These are phyloP conservation scores for Persicaria maculosa DNA, from an alignment of 148 eudicot genomes.

Conservation along the genomic window DNA sequence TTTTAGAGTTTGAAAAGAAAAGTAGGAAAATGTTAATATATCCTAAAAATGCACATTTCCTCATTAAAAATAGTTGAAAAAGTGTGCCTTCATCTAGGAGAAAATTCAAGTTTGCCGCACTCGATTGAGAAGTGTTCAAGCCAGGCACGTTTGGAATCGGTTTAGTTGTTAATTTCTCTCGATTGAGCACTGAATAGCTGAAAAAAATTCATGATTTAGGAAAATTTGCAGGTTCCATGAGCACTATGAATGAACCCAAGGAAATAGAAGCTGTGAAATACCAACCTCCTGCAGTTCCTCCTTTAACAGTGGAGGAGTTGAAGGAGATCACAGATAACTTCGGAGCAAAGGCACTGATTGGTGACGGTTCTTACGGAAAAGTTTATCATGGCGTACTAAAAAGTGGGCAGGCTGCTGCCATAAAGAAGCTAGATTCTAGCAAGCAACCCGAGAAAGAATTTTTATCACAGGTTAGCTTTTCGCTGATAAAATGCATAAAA, in stretches of 20 bases:
- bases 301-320: constrained; percentile 56
- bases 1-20: neutral
- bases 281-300: constrained; percentile 62
- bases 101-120: neutral
- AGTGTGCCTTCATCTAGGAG: neutral
- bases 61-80: neutral
- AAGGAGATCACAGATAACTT: constrained; percentile 63
- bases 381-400: constrained; percentile 59
- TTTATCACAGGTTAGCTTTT: constrained; percentile 48
- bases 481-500: neutral
- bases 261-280: constrained; percentile 43
- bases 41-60: neutral
- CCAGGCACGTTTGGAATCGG: neutral
- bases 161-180: neutral
- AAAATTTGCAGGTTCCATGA: constrained; percentile 46
- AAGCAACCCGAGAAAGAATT: constrained; percentile 73
- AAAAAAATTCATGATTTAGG: constrained; percentile 21
- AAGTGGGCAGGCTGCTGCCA: constrained; percentile 59
- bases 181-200: neutral
- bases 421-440: constrained; percentile 67
- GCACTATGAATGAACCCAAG: constrained; percentile 47
- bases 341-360: constrained; percentile 58
- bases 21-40: neutral
- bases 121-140: neutral
- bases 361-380: constrained; percentile 72